Conservation (phyloP, 2,329 filamentous ascomycete species). For the Tolypocladium inflatum region DNA sequence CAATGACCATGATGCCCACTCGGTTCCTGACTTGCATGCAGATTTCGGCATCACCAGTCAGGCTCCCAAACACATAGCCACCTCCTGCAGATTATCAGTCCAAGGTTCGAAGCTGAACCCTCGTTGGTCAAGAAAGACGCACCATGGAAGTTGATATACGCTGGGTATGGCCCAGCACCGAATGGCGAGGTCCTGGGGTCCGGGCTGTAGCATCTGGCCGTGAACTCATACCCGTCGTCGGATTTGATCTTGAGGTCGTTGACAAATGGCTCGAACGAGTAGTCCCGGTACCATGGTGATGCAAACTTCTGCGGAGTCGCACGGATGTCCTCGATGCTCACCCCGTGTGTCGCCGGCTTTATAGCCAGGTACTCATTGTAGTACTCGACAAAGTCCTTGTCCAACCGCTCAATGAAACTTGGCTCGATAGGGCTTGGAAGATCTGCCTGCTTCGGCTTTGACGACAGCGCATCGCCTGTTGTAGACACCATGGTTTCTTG, state of each 20-base stretch:
- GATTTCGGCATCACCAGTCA: slow-evolving; percentile 2
- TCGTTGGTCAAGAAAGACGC: background rate
- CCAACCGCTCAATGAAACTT: slow-evolving; percentile 1
- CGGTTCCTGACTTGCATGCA: slow-evolving; percentile 2
- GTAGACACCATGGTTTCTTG: background rate
- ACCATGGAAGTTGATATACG: slow-evolving; percentile 5
- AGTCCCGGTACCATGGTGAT: slow-evolving; percentile 4
- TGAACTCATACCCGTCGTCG: slow-evolving; percentile 2
- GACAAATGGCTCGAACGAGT: slow-evolving; percentile 3
- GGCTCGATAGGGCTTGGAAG: background rate
- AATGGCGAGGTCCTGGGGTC: slow-evolving; percentile 4
- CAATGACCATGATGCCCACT: slow-evolving; percentile 2
- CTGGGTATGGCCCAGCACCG: slow-evolving; percentile 2
- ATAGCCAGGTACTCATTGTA: slow-evolving; percentile 3
- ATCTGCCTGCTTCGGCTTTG: background rate
- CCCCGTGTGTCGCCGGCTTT: background rate
- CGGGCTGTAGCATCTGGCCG: slow-evolving; percentile 1
- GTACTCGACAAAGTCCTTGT: slow-evolving; percentile 4
- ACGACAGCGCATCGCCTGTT: background rate
- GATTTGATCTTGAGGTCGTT: slow-evolving; percentile 3
- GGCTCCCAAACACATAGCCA: slow-evolving; percentile 2
- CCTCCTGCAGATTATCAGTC: background rate
- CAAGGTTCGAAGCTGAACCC: background rate
- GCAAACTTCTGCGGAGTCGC: slow-evolving; percentile 1
- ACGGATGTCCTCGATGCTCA: slow-evolving; percentile 2